Base-by-base conservation (phyloP, 2,329 filamentous ascomycete genomes). In the Tolypocladium cylindrosporum region DNA sequence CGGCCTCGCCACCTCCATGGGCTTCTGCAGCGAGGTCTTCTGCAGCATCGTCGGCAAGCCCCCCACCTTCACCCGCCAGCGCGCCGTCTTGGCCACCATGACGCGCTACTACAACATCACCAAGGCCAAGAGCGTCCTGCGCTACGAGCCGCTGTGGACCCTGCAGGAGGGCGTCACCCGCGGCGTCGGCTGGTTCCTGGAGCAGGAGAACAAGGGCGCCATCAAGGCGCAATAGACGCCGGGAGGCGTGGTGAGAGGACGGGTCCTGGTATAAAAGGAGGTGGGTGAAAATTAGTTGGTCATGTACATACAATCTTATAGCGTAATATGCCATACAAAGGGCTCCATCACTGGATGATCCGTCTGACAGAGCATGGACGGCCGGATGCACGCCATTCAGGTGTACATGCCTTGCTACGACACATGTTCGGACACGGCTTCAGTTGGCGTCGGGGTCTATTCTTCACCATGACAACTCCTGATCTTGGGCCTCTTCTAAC, bases 21-120 rank as follows among this genome's bases (percentile, higher is more conserved):
- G 82, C 57, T 74, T 74, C 42, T 58, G 78, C 39, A 79, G 79
- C 72, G 84, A 87, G 71, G 70, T 79, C 59, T 72, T 78, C 61
- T 79, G 75, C 61, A 71, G 66, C 65, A 63, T 81, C 58, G 62
- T 85, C 52, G 69, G 79, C 57, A 81, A 78, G 69, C 76, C 76
- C 42, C 77, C 83, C 2, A 85, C 79, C 21, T 80, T 87, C 65
- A 86, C 76, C 66, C 77, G 79, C 64, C 78, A 82, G 73, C 75
- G 81, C 58, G 82, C 89, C 60, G 76, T 81, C 63, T 90, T 87
- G 70, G 84, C 83, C 67, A 86, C 82, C 69, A 89, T 91, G 85
- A 88, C 85, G 58, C 79, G 89, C 58, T 92, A 91, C 74, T 91
- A 89, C 73, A 85, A 85, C 73, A 90, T 91, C 68, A 76, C 77